Evolutionary conservation across 305 asterid species (phyloP), one percentile per base, ranked within the genome.

Genomic region (Fraxinus nigra): DNA sequence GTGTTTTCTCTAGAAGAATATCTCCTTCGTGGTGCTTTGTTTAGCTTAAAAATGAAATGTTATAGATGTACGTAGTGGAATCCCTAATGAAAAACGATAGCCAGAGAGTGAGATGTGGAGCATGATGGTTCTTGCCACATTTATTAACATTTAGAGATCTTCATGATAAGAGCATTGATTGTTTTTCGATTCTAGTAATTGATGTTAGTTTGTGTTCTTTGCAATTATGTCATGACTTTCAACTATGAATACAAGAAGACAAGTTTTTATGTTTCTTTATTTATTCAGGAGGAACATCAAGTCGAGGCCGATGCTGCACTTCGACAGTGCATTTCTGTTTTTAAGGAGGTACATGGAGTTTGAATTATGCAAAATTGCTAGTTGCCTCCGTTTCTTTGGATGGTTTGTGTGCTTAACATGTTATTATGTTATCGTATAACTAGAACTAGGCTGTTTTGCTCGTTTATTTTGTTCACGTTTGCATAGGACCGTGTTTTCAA

Each of bases 281-380:
- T 16, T 69, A 85, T 77, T 65, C 89, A 93, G 98, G 92, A 74
- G 79, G 34, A 81, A 34, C 33, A 76, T 63, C 84, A 61, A 37
- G 69, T 75, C 34, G 90, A 87, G 83, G 92, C 87, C 35, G 91
- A 87, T 85, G 88, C 87, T 81, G 87, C 90, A 80, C 87, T 91
- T 81, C 86, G 78, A 78, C 90, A 86, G 84, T 94, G 98, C 89
- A 82, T 91, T 82, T 90, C 97, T 85, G 89, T 91, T 69, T 92
- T 85, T 80, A 91, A 85, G 85, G 94, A 90, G 97, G 98, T 94
- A 90, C 70, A 43, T 24, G 56, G 40, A 80, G 59, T 72, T 72
- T 10, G 34, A 81, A 72, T 48, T 81, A 48, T 59, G 61, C 20
- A 72, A 35, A 40, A 78, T 79, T 69, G 61, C 72, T 30, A 37